Evolutionary conservation across 2,329 filamentous ascomycete genomes (phyloP).

Genomic region (Fusarium illudens): DNA sequence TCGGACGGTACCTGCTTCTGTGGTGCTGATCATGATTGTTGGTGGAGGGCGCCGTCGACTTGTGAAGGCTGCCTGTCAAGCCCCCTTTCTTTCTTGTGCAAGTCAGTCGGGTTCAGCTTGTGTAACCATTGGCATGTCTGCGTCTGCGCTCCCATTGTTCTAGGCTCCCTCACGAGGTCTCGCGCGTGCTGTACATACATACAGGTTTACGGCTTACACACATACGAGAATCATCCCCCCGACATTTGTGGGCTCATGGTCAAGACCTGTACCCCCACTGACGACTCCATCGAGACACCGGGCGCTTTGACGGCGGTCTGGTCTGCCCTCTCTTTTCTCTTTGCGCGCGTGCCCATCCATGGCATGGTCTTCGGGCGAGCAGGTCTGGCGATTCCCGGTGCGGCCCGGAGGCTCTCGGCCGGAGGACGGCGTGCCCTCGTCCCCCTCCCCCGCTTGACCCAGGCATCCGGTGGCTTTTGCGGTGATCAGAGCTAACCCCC

Average conservation of each 20-base stretch:
- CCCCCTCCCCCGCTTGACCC: constrained; percentile 11
- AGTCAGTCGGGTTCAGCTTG: background rate
- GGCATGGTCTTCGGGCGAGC: constrained; percentile 2
- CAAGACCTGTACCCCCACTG: constrained; percentile 7
- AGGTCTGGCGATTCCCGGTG: constrained; percentile 22
- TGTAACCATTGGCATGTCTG: background rate
- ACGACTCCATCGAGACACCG: constrained; percentile 7
- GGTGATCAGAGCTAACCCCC: constrained; percentile 34
- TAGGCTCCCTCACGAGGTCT: background rate
- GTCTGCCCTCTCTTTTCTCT: constrained; percentile 3
- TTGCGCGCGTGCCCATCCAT: background rate
- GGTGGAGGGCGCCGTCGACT: constrained; percentile 22
- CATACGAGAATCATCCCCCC: background rate
- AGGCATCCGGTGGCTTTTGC: constrained; percentile 16
- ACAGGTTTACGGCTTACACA: background rate
- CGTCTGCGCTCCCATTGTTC: background rate
- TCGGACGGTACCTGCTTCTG: constrained; percentile 39
- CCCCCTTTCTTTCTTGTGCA: constrained; percentile 7
- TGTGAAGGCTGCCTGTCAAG: background rate
- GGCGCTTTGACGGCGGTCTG: background rate
- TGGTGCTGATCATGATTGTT: constrained; percentile 16
- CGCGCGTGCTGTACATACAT: background rate
- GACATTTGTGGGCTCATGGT: background rate
- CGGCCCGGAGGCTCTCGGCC: constrained; percentile 41
- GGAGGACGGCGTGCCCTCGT: constrained; percentile 27